These are phyloP conservation scores for Pisolithus thermaeus DNA, from an alignment of 1,284 basidiomycete genomes.

Conservation along the genomic window DNA sequence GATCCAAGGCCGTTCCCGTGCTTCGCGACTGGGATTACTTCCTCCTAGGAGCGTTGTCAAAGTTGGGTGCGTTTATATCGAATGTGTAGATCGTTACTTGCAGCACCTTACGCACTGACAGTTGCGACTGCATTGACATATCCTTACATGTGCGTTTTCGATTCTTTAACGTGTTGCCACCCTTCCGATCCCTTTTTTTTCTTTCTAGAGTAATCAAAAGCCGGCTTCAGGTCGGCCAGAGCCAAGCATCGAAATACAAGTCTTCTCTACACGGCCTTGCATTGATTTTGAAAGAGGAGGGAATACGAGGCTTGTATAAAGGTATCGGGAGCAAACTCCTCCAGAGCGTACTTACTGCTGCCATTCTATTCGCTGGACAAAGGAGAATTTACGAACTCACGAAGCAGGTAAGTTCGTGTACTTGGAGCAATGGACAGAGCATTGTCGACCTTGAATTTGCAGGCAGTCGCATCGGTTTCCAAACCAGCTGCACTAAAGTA, in stretches of 20 bases:
- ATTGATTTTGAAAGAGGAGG: constrained; percentile 72
- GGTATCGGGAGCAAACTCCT: constrained; percentile 81
- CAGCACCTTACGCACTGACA: constrained; percentile 23
- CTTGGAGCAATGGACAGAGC: background rate
- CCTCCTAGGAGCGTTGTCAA: constrained; percentile 82
- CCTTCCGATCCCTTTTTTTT: constrained; percentile 1
- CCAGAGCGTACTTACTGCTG: constrained; percentile 87
- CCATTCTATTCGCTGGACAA: constrained; percentile 84
- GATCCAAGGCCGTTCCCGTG: constrained; percentile 40
- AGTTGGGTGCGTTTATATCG: constrained; percentile 53
- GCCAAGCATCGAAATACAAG: constrained; percentile 57
- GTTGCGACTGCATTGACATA: constrained; percentile 74
- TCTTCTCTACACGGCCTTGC: constrained; percentile 67
- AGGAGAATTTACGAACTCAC: constrained; percentile 68
- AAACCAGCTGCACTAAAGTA: background rate
- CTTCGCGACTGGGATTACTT: constrained; percentile 87
- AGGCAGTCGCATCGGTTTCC: background rate
- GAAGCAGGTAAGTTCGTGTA: constrained; percentile 41
- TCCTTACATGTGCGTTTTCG: constrained; percentile 62
- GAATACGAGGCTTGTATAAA: constrained; percentile 77
- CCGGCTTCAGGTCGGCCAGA: constrained; percentile 72
- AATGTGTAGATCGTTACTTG: background rate
- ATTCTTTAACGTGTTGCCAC: constrained; percentile 1
- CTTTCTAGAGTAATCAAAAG: constrained; percentile 71
- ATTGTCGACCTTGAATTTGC: background rate